Conservation (phyloP, 768 basidiomycete genomes). For the Clavaria fumosa region DNA sequence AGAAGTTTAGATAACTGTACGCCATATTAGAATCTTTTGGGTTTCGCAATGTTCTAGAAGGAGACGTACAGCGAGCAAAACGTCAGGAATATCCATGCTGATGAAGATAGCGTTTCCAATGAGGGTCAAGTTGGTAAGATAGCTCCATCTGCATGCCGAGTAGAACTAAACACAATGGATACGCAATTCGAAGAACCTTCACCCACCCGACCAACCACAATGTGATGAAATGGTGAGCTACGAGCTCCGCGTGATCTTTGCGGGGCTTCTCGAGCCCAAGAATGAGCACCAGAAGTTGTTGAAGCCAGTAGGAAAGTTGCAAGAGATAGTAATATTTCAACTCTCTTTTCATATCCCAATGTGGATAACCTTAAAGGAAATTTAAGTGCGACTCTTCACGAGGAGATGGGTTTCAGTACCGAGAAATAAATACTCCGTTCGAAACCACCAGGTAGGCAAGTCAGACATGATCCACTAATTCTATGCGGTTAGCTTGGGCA, state of each 20-base stretch:
- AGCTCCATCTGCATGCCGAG: constrained; percentile 56
- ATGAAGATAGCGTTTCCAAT: constrained; percentile 88
- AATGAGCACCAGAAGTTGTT: constrained; percentile 77
- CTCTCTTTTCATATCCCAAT: constrained; percentile 72
- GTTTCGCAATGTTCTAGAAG: not conserved
- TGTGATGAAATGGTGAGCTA: constrained; percentile 85
- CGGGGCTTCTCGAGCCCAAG: constrained; percentile 87
- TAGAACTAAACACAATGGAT: not conserved
- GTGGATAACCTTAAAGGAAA: constrained; percentile 56
- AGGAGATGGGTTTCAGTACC: constrained; percentile 23
- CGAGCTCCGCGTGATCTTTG: constrained; percentile 77
- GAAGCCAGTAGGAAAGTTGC: constrained; percentile 88
- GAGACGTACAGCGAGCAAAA: constrained; percentile 61
- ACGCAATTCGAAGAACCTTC: not conserved
- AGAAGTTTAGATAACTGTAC: constrained; percentile 69
- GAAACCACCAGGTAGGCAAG: constrained; percentile 76
- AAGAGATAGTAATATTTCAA: constrained; percentile 90
- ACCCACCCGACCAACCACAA: constrained; percentile 83
- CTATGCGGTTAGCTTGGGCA: constrained; percentile 5
- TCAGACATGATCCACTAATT: constrained; percentile 65
- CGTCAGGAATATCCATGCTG: constrained; percentile 95
- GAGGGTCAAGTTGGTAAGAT: constrained; percentile 59
- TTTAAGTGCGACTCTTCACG: too few relatives aligned
- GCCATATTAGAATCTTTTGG: not conserved
- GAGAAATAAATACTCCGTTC: constrained; percentile 74